Percentiles rank a stretch among this genome's conserved stretches.
Evolutionary conservation across 257 asterid species (phyloP).

Genomic region (Capsicum chinense): DNA sequence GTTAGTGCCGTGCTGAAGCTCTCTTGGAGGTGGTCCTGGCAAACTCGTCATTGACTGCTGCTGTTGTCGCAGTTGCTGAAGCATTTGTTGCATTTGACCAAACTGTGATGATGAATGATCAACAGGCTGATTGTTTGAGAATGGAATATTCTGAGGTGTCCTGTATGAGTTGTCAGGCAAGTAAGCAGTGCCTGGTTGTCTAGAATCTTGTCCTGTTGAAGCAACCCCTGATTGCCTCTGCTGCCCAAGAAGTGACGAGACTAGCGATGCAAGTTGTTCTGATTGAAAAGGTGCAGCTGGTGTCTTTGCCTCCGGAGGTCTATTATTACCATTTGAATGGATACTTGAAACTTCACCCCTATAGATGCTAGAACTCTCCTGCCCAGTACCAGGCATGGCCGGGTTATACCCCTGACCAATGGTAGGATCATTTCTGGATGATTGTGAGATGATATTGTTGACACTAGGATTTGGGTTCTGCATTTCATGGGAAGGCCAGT

Average conservation of each 20-base stretch:
- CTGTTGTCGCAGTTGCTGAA: constrained; percentile 41
- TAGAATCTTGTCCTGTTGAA: constrained; percentile 48
- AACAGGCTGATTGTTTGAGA: constrained; percentile 47
- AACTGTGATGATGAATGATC: constrained; percentile 56
- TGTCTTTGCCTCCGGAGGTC: constrained; percentile 49
- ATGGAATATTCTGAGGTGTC: constrained; percentile 48
- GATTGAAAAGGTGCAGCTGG: constrained; percentile 55
- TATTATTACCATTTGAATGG: constrained; percentile 45
- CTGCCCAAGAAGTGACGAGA: constrained; percentile 75
- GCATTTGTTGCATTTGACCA: constrained; percentile 56
- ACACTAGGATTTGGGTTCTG: constrained; percentile 43
- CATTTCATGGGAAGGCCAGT: constrained; percentile 55
- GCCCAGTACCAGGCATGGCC: constrained; percentile 28
- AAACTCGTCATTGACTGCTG: constrained; percentile 39
- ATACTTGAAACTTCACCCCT: constrained; percentile 33
- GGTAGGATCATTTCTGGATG: constrained; percentile 40
- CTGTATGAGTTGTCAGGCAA: constrained; percentile 47
- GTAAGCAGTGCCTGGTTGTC: constrained; percentile 45
- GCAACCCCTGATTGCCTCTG: constrained; percentile 55
- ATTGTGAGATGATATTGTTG: constrained; percentile 39
- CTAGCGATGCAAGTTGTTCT: constrained; percentile 75
- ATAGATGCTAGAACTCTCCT: constrained; percentile 37
- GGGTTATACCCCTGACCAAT: constrained; percentile 43
- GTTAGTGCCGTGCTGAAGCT: constrained; percentile 45
- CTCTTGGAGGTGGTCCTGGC: constrained; percentile 48